phyloP scores from a whole-genome alignment of 192 early-diverging fungal species.

The Kappamyces sp. region DNA sequence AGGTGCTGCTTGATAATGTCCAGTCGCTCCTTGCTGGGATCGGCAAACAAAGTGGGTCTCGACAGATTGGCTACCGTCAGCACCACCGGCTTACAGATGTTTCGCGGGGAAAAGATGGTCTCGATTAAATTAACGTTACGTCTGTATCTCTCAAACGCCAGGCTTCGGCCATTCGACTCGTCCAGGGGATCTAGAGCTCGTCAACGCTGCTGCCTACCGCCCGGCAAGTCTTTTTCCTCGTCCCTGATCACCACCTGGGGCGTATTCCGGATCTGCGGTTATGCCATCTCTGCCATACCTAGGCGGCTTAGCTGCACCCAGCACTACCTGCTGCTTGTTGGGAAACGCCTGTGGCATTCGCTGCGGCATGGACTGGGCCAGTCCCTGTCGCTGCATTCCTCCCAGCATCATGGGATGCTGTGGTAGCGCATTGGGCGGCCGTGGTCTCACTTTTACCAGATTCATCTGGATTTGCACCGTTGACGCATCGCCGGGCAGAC shows the following conservation, averaged over 20 bases:
- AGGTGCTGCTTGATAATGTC: slow-evolving; percentile 16
- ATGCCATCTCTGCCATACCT: slow-evolving; percentile 2
- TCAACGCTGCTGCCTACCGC: not conserved
- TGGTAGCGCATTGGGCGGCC: not conserved
- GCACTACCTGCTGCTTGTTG: slow-evolving; percentile 7
- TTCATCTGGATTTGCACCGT: slow-evolving; percentile 19
- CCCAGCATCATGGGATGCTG: not conserved
- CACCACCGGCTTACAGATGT: slow-evolving; percentile 2
- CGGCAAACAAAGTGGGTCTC: slow-evolving; percentile 1
- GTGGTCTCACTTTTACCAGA: slow-evolving; percentile 20
- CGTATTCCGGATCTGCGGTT: not conserved
- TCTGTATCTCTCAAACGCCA: slow-evolving; percentile 41
- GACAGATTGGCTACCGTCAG: slow-evolving; percentile 11
- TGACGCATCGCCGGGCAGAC: slow-evolving; percentile 12
- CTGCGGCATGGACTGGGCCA: not conserved
- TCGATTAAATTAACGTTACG: slow-evolving; percentile 42
- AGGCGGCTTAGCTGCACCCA: too few species aligned
- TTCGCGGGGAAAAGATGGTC: slow-evolving; percentile 35
- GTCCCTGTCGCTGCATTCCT: not conserved
- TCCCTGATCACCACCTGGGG: slow-evolving; percentile 11
- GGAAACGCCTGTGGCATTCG: not conserved
- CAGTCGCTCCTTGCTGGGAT: slow-evolving; percentile 15
- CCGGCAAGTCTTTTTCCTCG: not conserved
- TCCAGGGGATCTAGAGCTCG: slow-evolving; percentile 30
- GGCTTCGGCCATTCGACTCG: slow-evolving; percentile 11